phyloP scores from a whole-genome alignment of 2,329 filamentous ascomycete species.

The Mariannaea sp. region DNA sequence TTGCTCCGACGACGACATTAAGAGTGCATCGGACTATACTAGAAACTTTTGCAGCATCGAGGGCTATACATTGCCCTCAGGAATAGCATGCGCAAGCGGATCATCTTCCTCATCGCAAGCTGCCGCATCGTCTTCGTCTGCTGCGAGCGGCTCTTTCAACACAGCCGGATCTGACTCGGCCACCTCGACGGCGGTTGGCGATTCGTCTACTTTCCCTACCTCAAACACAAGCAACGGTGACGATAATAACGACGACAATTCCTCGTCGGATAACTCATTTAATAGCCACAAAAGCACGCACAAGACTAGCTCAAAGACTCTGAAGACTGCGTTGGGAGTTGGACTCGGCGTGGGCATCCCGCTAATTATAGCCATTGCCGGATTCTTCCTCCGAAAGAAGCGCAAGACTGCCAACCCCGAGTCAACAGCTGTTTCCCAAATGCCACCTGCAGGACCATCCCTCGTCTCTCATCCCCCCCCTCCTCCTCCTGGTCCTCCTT shows the following conservation, averaged over 20 bases:
- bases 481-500: too few species aligned
- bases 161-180: background rate
- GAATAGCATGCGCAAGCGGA: background rate
- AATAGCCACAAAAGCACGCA: background rate
- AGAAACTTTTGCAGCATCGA: background rate
- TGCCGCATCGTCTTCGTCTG: background rate
- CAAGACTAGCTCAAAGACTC: background rate
- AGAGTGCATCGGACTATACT: conserved; percentile 1
- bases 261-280: background rate
- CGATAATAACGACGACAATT: background rate
- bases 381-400: conserved; percentile 8
- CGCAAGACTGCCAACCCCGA: background rate
- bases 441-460: conserved; percentile 2
- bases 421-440: background rate
- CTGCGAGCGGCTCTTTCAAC: background rate
- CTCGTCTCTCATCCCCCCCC: too few species aligned
- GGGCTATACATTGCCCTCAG: conserved; percentile 2
- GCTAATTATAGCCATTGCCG: background rate
- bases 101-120: background rate
- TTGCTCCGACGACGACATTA: conserved; percentile 10
- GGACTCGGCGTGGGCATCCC: conserved; percentile 16
- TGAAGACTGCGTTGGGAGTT: conserved; percentile 4
- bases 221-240: background rate
- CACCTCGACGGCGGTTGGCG: too few species aligned
- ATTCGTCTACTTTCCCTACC: background rate